Evolutionary conservation across 129 eudicot species (phyloP), one percentile per base, ranked within the genome.

Genomic region (Flaveria ramosissima): DNA sequence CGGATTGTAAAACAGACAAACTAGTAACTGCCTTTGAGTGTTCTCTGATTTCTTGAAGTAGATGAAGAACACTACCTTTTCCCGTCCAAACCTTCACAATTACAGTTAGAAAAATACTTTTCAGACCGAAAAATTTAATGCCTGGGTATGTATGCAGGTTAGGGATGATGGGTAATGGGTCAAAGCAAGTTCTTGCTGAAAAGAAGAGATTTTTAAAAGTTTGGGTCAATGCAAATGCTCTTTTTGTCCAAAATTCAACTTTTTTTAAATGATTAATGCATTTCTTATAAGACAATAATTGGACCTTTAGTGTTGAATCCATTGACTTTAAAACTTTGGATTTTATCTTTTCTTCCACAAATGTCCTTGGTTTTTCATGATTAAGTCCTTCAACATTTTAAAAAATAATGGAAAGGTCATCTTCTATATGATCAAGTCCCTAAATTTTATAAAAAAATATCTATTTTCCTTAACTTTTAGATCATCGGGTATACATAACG

Each of bases 11-110:
- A 57, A 91, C 72, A 45, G 83, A 77, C 87, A 91, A 77, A 84
- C 94, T 88, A 55, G 89, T 86, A 50, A 89, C 89, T 42, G 88
- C 85, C 80, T 91, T 91, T 6, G 85, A 61, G 82, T 91, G 97
- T 67, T 91, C 94, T 30, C 72, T 88, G 27, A 81, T 77, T 80
- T 91, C 94, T 79, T 86, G 92, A 63, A 85, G 65, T 16, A 82
- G 84, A n/a, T 78, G 85, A 60, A 89, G 79, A 72, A 42, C 64
- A 20, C 75, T 68, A 70, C 84, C 87, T 88, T 65, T 85, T 32
- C 78, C 65, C 13, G 68, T 86, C 90, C 92, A 91, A 32, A 91
- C 94, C 97, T 82, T 71, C 70, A 77, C 59, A 61, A 77, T 52
- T 65, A 57, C 57, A 81, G 21, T 45, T 46, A 16, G 19, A 68